Evolutionary conservation across 129 eudicot species (phyloP).

Genomic region (Ambrosia trifida): DNA sequence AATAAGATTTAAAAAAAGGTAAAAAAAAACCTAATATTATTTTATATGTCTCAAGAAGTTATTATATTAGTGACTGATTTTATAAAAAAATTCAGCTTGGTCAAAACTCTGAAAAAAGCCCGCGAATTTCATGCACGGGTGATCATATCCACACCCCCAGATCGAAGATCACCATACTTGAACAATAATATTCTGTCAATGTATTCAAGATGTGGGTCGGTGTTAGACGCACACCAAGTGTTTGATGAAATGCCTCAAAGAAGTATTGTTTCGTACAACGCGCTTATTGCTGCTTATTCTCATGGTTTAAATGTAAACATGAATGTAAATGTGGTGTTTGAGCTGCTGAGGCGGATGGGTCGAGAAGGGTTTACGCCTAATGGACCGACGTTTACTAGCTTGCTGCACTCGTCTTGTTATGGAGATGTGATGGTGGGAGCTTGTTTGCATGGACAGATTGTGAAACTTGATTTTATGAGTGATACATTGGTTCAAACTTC

Average conservation of each 20-base stretch:
- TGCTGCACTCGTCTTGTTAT: conserved; percentile 57
- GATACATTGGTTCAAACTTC: conserved; percentile 66
- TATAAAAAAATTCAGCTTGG: conserved; percentile 53
- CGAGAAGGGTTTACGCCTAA: conserved; percentile 47
- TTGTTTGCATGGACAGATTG: conserved; percentile 44
- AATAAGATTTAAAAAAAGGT: too few relatives aligned
- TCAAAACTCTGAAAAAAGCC: conserved; percentile 50
- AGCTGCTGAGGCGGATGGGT: conserved; percentile 39
- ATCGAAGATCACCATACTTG: conserved; percentile 44
- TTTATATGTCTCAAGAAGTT: conserved; percentile 50
- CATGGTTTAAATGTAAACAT: conserved; percentile 33
- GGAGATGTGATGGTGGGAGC: conserved; percentile 47
- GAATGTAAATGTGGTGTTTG: conserved; percentile 38
- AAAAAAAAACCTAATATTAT: too few relatives aligned
- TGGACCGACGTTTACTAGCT: conserved; percentile 64
- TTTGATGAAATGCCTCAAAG: conserved; percentile 75
- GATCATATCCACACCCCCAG: conserved; percentile 53
- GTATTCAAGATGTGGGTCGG: conserved; percentile 70
- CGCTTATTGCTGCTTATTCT: conserved; percentile 65
- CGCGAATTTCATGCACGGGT: conserved; percentile 76
- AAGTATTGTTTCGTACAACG: conserved; percentile 72
- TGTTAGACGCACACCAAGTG: conserved; percentile 40
- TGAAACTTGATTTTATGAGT: conserved; percentile 54
- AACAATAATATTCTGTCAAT: conserved; percentile 74
- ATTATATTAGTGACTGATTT: conserved; percentile 40